Conservation (phyloP, 306 rosid species). For the Cercis canadensis region DNA sequence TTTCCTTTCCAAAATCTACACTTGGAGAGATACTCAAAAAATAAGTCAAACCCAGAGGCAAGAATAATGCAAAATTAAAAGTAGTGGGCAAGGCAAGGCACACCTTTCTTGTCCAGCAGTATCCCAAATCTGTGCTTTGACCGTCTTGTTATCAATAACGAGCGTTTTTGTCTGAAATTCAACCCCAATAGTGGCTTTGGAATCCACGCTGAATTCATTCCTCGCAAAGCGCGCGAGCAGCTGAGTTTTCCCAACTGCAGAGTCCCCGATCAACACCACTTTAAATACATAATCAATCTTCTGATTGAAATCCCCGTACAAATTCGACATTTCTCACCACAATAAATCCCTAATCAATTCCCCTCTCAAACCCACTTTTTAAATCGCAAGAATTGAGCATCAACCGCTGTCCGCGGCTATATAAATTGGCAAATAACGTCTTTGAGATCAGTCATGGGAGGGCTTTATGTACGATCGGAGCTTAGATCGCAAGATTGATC, state of each 20-base stretch:
- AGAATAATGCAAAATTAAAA: neutral
- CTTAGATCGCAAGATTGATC: neutral
- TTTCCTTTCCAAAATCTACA: neutral
- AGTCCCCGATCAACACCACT: slow-evolving; percentile 93
- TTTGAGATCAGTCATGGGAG: slow-evolving; percentile 21
- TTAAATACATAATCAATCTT: slow-evolving; percentile 95
- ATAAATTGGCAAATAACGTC: neutral
- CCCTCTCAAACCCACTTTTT: slow-evolving; percentile 29
- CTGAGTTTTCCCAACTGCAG: slow-evolving; percentile 95
- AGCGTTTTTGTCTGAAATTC: slow-evolving; percentile 95
- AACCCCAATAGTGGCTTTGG: slow-evolving; percentile 94
- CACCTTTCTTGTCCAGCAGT: slow-evolving; percentile 99
- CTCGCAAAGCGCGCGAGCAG: slow-evolving; percentile 81
- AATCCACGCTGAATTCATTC: slow-evolving; percentile 76
- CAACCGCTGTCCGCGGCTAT: neutral
- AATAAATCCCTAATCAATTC: neutral
- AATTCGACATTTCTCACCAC: slow-evolving; percentile 66
- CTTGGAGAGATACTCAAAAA: neutral
- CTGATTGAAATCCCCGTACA: slow-evolving; percentile 75
- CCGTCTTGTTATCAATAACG: slow-evolving; percentile 71
- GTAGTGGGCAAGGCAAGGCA: neutral
- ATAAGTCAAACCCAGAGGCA: neutral
- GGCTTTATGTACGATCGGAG: neutral
- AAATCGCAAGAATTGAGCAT: slow-evolving; percentile 28
- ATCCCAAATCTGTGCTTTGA: slow-evolving; percentile 96